A percentile compares a stretch with the other conserved stretches of the same genome.
phyloP scores from a whole-genome alignment of 495 filamentous ascomycete genomes.

The Parmelia sp. region DNA sequence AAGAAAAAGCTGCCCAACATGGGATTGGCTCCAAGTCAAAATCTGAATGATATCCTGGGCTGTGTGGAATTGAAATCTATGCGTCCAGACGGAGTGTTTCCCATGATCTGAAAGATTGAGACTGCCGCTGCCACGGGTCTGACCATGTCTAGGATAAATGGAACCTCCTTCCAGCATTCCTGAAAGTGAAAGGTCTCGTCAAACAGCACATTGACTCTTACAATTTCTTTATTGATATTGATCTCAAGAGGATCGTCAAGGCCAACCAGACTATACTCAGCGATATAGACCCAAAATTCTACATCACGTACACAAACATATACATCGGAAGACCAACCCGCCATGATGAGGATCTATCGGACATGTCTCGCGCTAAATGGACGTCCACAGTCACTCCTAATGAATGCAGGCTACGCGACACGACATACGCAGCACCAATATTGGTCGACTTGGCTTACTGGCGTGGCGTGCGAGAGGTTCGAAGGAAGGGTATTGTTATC shows the following conservation, averaged over 20 bases:
- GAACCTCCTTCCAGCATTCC: constrained; percentile 90
- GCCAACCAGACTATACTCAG: constrained; percentile 79
- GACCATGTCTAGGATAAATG: constrained; percentile 65
- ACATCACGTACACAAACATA: constrained; percentile 77
- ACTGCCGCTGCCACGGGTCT: neutral
- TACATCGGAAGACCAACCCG: constrained; percentile 73
- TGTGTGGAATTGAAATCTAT: neutral
- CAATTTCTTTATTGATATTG: constrained; percentile 92
- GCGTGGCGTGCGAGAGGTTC: constrained; percentile 64
- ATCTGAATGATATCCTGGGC: neutral
- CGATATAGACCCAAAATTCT: constrained; percentile 83
- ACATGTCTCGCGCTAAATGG: constrained; percentile 25
- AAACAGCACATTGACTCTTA: constrained; percentile 99
- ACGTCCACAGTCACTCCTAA: constrained; percentile 67
- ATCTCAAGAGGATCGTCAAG: constrained; percentile 90
- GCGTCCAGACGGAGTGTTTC: neutral
- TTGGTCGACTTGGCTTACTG: constrained; percentile 82
- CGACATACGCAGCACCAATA: constrained; percentile 91
- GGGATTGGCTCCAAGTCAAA: neutral
- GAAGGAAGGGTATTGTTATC: constrained; percentile 64
- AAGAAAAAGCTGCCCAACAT: too few species aligned
- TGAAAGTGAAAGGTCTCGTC: constrained; percentile 93
- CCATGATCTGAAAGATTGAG: neutral
- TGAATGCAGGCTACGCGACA: constrained; percentile 90
- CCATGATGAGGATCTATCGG: constrained; percentile 59